Percentiles rank a stretch among this genome's conserved stretches.
These are phyloP conservation scores for Candida chilensis DNA, from an alignment of 805 yeast species.

Conservation along the genomic window DNA sequence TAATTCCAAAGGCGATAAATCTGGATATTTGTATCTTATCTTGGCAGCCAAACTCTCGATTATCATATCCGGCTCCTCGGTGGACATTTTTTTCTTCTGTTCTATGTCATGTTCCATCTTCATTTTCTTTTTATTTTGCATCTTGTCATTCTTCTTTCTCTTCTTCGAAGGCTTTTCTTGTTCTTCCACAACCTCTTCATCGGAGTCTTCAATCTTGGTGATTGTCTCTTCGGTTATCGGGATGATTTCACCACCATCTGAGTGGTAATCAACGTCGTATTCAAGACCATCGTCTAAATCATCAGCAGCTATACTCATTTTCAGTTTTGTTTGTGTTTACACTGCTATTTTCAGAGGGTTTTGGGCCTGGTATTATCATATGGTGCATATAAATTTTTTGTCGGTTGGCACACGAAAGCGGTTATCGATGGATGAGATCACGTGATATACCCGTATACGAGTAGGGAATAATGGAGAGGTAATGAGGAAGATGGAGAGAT, in stretches of 20 bases:
- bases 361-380: too few relatives aligned
- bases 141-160: conserved; percentile 24
- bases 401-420: neutral
- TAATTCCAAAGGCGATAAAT: conserved; percentile 69
- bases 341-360: too few relatives aligned
- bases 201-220: too few relatives aligned
- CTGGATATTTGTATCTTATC: conserved; percentile 51
- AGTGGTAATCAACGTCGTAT: conserved; percentile 39
- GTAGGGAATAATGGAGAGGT: neutral
- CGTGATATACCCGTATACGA: neutral
- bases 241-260: conserved; percentile 24
- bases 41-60: conserved; percentile 59
- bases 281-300: conserved; percentile 75
- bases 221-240: conserved; percentile 5
- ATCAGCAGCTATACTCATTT: conserved; percentile 33
- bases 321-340: too few relatives aligned
- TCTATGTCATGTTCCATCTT: conserved; percentile 59
- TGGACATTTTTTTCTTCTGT: conserved; percentile 47
- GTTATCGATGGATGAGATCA: neutral
- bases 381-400: too few relatives aligned
- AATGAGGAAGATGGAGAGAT: neutral
- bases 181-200: conserved; percentile 18
- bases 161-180: conserved; percentile 17
- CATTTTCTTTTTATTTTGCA: conserved; percentile 55
- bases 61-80: conserved; percentile 46